Base-by-base conservation (phyloP, 2,329 filamentous ascomycete genomes). In the Orbilia brochopaga region DNA sequence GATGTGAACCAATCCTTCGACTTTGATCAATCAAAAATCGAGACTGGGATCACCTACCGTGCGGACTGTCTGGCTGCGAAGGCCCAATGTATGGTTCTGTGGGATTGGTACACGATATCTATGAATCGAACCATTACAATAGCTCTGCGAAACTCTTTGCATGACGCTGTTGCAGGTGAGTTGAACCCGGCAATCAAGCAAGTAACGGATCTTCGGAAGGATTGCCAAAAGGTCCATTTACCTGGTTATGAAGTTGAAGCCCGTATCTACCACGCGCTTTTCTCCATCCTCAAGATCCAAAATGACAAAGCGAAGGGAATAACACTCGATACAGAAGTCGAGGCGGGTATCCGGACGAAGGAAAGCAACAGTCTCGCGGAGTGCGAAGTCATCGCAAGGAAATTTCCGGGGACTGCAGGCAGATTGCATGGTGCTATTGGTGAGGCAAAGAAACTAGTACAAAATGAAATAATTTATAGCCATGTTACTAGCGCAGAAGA, bases 401-500 rank as follows among this genome's bases (percentile, higher is more conserved):
- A 40, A 24, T 54, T 73, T 21, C 73, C 72, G 4, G 74, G 74
- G 1, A 75, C 74, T 5, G 17, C 69, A 10, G 74, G 74, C 2
- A 67, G 60, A 13, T 74, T 86, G 2, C 40, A 74, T n/a, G 73
- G 75, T 0, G 83, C 87, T 69, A 77, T 87, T 13, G 79, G 83
- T 10, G 80, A 79, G 1, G 81, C 79, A 0, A 79, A 81, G 66
- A 79, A 75, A 30, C 82, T 85, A 79, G 77, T 88, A 10, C 75
- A 78, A 0, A 79, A 79, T 6, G 79, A 79, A 0, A 80, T 80
- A 0, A 85, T 85, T 73, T 85, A 86, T 77, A 76, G 78, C 1
- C 69, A 79, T 0, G 81, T 87, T 13, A 83, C 81, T 0, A 80
- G 79, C 8, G 80, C 82, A 1, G 85, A 88, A 78, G 81, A 84